Evolutionary conservation across 148 eudicot species (phyloP).

Genomic region (Polygonum aviculare): DNA sequence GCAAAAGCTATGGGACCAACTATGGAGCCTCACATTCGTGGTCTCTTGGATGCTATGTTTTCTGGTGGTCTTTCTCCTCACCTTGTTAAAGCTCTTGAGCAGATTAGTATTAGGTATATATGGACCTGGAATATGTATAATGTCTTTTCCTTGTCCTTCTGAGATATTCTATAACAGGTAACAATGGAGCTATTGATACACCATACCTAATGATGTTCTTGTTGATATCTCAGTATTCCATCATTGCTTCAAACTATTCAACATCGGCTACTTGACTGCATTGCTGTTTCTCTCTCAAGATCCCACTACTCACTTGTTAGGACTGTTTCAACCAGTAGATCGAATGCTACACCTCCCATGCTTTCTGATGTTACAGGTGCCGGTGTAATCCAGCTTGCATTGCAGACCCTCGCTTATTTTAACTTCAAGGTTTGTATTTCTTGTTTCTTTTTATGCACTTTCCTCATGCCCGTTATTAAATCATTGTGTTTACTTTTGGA

Average conservation of each 20-base stretch:
- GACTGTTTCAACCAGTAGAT: slow-evolving; percentile 39
- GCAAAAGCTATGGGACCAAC: slow-evolving; percentile 89
- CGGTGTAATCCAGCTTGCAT: slow-evolving; percentile 78
- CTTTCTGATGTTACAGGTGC: slow-evolving; percentile 66
- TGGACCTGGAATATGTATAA: not conserved
- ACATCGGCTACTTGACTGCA: slow-evolving; percentile 71
- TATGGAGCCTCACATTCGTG: slow-evolving; percentile 75
- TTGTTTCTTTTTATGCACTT: not conserved
- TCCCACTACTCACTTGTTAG: slow-evolving; percentile 49
- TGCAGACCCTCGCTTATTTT: slow-evolving; percentile 85
- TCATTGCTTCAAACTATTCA: slow-evolving; percentile 81
- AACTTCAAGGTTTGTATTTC: slow-evolving; percentile 70
- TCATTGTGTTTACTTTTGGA: slow-evolving; percentile 8
- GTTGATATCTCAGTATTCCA: slow-evolving; percentile 58
- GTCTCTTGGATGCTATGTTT: slow-evolving; percentile 92
- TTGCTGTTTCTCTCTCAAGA: slow-evolving; percentile 68
- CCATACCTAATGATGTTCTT: not conserved
- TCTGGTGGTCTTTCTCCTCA: slow-evolving; percentile 79
- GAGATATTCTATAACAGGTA: not conserved
- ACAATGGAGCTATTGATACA: not conserved
- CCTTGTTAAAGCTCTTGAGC: slow-evolving; percentile 74
- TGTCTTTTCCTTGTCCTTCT: not conserved
- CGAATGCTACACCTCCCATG: slow-evolving; percentile 31
- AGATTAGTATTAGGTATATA: slow-evolving; percentile 61
- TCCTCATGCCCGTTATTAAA: not conserved